Evolutionary conservation across 2,329 filamentous ascomycete genomes (phyloP).

Genomic region (Colletotrichum abscissum): DNA sequence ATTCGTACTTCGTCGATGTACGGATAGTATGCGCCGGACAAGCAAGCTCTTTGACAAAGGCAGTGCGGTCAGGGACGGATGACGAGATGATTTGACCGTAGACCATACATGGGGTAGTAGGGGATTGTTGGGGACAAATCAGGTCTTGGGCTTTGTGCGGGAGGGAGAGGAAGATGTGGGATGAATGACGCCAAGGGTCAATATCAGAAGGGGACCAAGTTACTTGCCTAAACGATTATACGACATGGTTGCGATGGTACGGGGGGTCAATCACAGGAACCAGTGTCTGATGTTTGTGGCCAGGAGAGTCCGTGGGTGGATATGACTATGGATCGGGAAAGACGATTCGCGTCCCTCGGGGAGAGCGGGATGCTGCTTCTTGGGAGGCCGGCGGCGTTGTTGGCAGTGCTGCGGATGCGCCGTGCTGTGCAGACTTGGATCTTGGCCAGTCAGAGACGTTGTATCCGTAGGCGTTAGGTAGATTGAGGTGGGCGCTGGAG

Average conservation of each 20-base stretch:
- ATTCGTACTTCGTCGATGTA: slow-evolving; percentile 7
- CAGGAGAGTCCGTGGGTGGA: slow-evolving; percentile 32
- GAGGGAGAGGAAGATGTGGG: slow-evolving; percentile 25
- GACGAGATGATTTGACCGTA: slow-evolving; percentile 6
- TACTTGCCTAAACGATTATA: slow-evolving; percentile 80
- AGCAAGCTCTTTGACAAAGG: slow-evolving; percentile 25
- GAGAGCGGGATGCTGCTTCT: slow-evolving; percentile 28
- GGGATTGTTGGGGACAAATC: slow-evolving; percentile 12
- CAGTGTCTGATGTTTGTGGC: slow-evolving; percentile 36
- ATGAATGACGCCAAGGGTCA: slow-evolving; percentile 36
- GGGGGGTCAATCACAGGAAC: slow-evolving; percentile 29
- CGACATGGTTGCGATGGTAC: slow-evolving; percentile 63
- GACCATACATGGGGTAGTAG: not conserved
- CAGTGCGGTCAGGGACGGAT: slow-evolving; percentile 11
- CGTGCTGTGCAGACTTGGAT: slow-evolving; percentile 28
- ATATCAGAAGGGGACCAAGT: slow-evolving; percentile 39
- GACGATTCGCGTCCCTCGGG: slow-evolving; percentile 26
- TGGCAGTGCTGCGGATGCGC: slow-evolving; percentile 28
- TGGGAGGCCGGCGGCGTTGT: not conserved
- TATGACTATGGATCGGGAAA: slow-evolving; percentile 33
- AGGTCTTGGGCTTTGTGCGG: slow-evolving; percentile 25
- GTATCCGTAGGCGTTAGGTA: not conserved
- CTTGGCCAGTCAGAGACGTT: slow-evolving; percentile 12
- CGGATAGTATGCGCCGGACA: not conserved
- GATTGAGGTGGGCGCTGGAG: slow-evolving; percentile 4